These are phyloP conservation scores for Amanita molliuscula DNA, from an alignment of 768 basidiomycete genomes.

Conservation along the genomic window DNA sequence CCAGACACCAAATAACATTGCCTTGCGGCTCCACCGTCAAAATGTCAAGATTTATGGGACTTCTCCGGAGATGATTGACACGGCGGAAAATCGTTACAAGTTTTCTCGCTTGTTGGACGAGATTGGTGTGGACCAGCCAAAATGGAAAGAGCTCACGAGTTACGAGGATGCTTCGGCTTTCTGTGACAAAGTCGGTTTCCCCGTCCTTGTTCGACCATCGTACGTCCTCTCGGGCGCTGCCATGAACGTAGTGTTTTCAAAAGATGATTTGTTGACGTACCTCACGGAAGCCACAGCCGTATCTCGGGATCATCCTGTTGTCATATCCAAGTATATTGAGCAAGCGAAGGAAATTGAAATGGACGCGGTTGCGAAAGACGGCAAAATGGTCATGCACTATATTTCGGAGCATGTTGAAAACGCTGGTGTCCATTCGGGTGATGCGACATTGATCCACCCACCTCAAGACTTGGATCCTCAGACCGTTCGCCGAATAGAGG, in stretches of 20 bases:
- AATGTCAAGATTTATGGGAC: constrained; percentile 99
- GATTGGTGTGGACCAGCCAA: constrained; percentile 96
- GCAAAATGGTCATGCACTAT: constrained; percentile 99
- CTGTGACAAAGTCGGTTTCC: constrained; percentile 90
- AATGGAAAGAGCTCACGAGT: constrained; percentile 94
- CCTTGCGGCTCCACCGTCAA: constrained; percentile 88
- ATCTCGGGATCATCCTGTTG: constrained; percentile 82
- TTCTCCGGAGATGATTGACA: constrained; percentile 99
- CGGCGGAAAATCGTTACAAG: constrained; percentile 98
- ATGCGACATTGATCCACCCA: constrained; percentile 95
- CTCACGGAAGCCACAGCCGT: constrained; percentile 93
- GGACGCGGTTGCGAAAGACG: constrained; percentile 96
- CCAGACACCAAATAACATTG: constrained; percentile 98
- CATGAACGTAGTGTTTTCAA: constrained; percentile 97
- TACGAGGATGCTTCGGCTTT: constrained; percentile 82
- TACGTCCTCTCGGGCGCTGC: constrained; percentile 99
- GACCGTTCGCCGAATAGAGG: constrained; percentile 92
- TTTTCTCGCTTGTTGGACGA: constrained; percentile 97
- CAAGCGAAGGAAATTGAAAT: constrained; percentile 99
- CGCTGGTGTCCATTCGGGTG: constrained; percentile 97
- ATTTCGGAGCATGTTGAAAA: constrained; percentile 99
- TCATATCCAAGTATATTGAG: constrained; percentile 99
- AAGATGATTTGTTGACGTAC: constrained; percentile 85
- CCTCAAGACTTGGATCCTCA: constrained; percentile 97
- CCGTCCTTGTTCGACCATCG: constrained; percentile 93